These are phyloP conservation scores for Chlorella sp. DNA, from an alignment of 139 green algal species.

Conservation along the genomic window DNA sequence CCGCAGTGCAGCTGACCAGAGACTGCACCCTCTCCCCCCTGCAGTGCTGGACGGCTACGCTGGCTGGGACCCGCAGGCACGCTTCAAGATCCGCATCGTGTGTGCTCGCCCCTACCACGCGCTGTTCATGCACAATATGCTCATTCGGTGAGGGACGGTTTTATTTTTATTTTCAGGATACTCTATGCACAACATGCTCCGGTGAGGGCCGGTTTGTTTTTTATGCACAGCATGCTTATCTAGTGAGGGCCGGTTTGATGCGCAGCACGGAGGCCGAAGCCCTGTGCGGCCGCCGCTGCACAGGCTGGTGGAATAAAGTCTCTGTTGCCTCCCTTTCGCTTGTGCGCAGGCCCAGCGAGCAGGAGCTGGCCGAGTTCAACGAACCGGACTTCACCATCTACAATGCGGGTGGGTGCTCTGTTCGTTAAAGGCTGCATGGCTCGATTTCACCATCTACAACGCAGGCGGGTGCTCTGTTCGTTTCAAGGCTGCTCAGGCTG, in stretches of 20 bases:
- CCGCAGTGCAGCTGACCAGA: too few species aligned
- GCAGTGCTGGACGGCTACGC: conserved; percentile 83
- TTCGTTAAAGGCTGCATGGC: too few species aligned
- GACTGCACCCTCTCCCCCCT: neutral
- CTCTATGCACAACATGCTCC: too few species aligned
- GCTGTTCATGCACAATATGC: conserved; percentile 99
- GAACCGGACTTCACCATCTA: conserved; percentile 96
- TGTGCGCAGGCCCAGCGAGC: conserved; percentile 45
- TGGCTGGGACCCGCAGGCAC: conserved; percentile 80
- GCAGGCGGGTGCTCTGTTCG: conserved; percentile 52
- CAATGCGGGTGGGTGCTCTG: conserved; percentile 73
- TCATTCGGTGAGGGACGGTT: conserved; percentile 85
- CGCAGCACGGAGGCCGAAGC: too few species aligned
- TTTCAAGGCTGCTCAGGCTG: too few species aligned
- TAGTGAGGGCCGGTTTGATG: too few species aligned
- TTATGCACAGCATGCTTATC: conserved; percentile 78
- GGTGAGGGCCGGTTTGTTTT: too few species aligned
- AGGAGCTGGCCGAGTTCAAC: conserved; percentile 87
- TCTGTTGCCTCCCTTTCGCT: too few species aligned
- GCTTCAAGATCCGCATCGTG: conserved; percentile 90
- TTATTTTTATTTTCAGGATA: too few species aligned
- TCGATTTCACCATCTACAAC: conserved; percentile 98
- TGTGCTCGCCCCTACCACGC: conserved; percentile 93
- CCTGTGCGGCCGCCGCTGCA: neutral
- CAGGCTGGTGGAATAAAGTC: too few species aligned